phyloP scores from a whole-genome alignment of 306 rosid genomes.

The Acacia confusa region DNA sequence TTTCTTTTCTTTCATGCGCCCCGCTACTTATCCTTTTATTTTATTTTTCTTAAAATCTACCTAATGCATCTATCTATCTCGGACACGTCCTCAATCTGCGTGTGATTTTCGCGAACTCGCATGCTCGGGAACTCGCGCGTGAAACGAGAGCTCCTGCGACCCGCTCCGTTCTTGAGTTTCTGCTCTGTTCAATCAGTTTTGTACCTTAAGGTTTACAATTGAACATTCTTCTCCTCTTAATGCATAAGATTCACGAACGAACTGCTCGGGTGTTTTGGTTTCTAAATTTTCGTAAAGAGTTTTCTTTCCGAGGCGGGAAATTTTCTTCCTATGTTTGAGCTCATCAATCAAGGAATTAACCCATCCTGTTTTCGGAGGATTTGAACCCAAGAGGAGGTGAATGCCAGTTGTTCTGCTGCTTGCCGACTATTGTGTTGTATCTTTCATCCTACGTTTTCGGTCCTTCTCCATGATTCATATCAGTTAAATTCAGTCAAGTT shows the following conservation, averaged over 20 bases:
- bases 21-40: too few relatives aligned
- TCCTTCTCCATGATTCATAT: slow-evolving; percentile 5
- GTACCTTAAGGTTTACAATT: slow-evolving; percentile 37
- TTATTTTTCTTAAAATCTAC: background rate
- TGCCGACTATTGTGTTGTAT: slow-evolving; percentile 23
- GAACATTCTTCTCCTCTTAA: background rate
- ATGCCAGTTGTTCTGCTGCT: slow-evolving; percentile 5
- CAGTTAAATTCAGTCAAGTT: slow-evolving; percentile 19
- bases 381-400: background rate
- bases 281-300: background rate
- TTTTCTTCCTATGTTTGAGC: background rate
- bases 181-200: slow-evolving; percentile 11
- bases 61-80: background rate
- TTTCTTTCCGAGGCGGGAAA: background rate
- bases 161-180: slow-evolving; percentile 20
- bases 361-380: background rate
- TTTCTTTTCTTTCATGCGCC: too few relatives aligned
- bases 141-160: background rate
- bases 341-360: background rate
- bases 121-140: slow-evolving; percentile 13
- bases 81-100: background rate
- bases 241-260: slow-evolving; percentile 15
- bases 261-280: slow-evolving; percentile 9
- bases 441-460: slow-evolving; percentile 11
- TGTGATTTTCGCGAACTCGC: slow-evolving; percentile 2